phyloP scores from a whole-genome alignment of 2,329 filamentous ascomycete genomes.

The Cercospora sp. region DNA sequence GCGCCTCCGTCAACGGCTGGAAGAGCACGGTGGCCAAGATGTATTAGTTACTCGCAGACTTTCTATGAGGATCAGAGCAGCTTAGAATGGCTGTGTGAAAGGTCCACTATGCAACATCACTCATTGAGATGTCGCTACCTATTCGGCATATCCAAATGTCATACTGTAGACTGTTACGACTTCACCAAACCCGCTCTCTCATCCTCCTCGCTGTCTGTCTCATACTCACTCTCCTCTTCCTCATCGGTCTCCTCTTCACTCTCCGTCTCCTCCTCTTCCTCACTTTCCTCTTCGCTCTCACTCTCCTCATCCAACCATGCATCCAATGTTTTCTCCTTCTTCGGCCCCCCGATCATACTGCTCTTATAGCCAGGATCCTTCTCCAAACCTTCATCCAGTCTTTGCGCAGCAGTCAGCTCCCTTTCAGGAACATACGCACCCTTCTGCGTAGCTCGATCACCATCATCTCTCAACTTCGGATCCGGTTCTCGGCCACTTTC shows the following conservation, averaged over 20 bases:
- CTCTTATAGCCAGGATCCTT: slow-evolving; percentile 46
- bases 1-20: too few species aligned
- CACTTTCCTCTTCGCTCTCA: slow-evolving; percentile 54
- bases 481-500: slow-evolving; percentile 76
- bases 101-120: too few species aligned
- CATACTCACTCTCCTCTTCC: slow-evolving; percentile 53
- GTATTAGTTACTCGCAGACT: too few species aligned
- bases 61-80: too few species aligned
- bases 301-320: slow-evolving; percentile 84
- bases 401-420: slow-evolving; percentile 52
- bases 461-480: slow-evolving; percentile 65
- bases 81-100: too few species aligned
- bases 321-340: slow-evolving; percentile 77
- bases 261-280: slow-evolving; percentile 53
- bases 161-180: neutral
- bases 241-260: slow-evolving; percentile 50
- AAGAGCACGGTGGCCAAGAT: too few species aligned
- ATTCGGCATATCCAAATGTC: neutral
- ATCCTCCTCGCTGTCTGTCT: slow-evolving; percentile 45
- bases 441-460: slow-evolving; percentile 29
- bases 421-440: slow-evolving; percentile 40
- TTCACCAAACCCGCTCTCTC: slow-evolving; percentile 37
- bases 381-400: slow-evolving; percentile 60
- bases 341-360: slow-evolving; percentile 46
- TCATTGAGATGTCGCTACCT: too few species aligned